These are phyloP conservation scores for Pythium myriotylum DNA, from an alignment of 352 stramenopile genomes.

Conservation along the genomic window DNA sequence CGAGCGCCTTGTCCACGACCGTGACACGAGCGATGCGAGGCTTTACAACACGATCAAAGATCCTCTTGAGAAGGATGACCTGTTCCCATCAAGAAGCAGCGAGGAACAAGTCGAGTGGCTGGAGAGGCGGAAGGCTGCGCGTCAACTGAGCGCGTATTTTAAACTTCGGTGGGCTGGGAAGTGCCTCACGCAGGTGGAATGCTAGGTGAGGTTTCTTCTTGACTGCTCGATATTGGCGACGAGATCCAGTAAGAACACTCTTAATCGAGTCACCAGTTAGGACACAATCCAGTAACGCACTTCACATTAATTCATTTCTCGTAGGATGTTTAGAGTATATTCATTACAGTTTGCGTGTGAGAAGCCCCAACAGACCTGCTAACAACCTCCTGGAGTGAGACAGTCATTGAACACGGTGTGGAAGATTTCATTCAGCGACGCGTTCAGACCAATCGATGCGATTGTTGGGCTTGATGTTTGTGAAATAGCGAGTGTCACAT, in stretches of 20 bases:
- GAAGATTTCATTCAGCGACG: constrained; percentile 47
- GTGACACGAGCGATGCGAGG: constrained; percentile 25
- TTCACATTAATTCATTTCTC: too few species aligned
- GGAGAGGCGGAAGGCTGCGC: neutral
- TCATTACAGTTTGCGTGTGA: too few species aligned
- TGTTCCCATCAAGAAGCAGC: constrained; percentile 28
- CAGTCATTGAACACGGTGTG: constrained; percentile 12
- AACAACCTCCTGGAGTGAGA: constrained; percentile 23
- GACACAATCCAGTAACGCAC: too few species aligned
- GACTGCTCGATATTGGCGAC: too few species aligned
- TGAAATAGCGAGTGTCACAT: neutral
- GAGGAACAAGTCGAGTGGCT: constrained; percentile 19
- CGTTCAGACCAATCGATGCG: constrained; percentile 40
- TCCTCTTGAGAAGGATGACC: constrained; percentile 38
- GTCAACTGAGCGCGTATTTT: neutral
- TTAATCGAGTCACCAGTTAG: too few species aligned
- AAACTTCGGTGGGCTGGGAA: neutral
- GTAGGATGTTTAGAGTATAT: too few species aligned
- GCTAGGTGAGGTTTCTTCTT: neutral
- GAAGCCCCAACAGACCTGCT: too few species aligned
- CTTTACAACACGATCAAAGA: constrained; percentile 45
- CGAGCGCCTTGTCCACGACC: constrained; percentile 45
- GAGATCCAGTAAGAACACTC: too few species aligned
- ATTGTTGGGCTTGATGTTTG: constrained; percentile 15
- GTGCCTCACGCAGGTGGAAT: constrained; percentile 18